A percentile compares a stretch with the other conserved stretches of the same genome.
These are phyloP conservation scores for Colletotrichum euphorbiae DNA, from an alignment of 2,329 filamentous ascomycete species.

Conservation along the genomic window DNA sequence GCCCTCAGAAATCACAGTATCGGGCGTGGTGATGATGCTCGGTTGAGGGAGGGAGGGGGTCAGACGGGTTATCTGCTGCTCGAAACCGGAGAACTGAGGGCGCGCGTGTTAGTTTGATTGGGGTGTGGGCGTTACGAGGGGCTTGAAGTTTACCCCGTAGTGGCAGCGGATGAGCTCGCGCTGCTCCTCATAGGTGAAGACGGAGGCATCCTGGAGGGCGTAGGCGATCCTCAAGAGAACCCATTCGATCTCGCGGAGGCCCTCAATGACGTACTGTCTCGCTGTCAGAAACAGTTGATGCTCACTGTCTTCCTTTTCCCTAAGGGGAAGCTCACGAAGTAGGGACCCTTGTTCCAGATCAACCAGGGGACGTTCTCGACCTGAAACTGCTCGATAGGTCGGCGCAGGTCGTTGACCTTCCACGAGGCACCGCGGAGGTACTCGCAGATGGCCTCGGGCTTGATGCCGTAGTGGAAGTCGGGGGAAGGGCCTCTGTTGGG, in stretches of 20 bases:
- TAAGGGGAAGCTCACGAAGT: constrained; percentile 7
- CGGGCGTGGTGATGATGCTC: too few species aligned
- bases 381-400: constrained; percentile 21
- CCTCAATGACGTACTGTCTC: constrained; percentile 32
- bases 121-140: too few species aligned
- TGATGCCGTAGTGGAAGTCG: constrained; percentile 29
- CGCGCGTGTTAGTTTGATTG: background rate
- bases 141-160: constrained; percentile 3
- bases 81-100: constrained; percentile 21
- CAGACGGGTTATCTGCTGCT: background rate
- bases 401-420: constrained; percentile 26
- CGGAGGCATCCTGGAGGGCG: constrained; percentile 12
- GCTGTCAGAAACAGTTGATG: too few species aligned
- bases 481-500: background rate
- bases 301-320: too few species aligned
- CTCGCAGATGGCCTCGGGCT: constrained; percentile 5
- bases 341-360: constrained; percentile 34
- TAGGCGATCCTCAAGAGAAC: constrained; percentile 8
- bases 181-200: constrained; percentile 31
- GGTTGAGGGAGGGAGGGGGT: background rate
- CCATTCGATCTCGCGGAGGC: constrained; percentile 36
- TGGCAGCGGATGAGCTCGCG: constrained; percentile 25
- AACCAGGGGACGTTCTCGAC: constrained; percentile 39
- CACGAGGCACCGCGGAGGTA: constrained; percentile 22
- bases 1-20: too few species aligned